phyloP scores from a whole-genome alignment of 352 stramenopile genomes.

The Phytophthora brassicae region DNA sequence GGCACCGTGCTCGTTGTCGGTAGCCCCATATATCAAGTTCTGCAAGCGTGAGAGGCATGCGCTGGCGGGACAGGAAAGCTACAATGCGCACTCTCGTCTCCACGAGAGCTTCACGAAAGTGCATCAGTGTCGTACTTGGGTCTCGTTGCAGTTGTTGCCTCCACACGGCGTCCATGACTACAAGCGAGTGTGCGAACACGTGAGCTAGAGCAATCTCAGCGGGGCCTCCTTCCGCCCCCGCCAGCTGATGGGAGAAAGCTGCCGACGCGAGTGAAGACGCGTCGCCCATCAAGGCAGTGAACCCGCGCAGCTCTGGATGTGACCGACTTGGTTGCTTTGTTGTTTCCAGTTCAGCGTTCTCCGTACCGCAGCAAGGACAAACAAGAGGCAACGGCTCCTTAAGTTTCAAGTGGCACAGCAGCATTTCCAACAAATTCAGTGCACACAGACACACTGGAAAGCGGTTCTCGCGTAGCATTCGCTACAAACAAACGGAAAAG shows the following conservation, averaged over 20 bases:
- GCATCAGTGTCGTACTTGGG: slow-evolving; percentile 56
- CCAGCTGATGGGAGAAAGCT: slow-evolving; percentile 42
- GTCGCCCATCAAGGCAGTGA: slow-evolving; percentile 47
- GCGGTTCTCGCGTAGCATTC: slow-evolving; percentile 69
- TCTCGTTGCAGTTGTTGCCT: slow-evolving; percentile 50
- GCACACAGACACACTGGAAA: slow-evolving; percentile 67
- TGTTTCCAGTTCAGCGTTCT: slow-evolving; percentile 61
- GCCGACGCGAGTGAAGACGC: slow-evolving; percentile 39
- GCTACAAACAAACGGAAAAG: slow-evolving; percentile 29
- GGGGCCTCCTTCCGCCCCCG: slow-evolving; percentile 37
- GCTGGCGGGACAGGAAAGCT: slow-evolving; percentile 48
- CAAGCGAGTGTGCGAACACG: slow-evolving; percentile 61
- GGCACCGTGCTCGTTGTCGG: slow-evolving; percentile 31
- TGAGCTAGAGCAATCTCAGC: slow-evolving; percentile 58
- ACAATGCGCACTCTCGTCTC: slow-evolving; percentile 52
- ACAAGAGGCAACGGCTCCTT: slow-evolving; percentile 63
- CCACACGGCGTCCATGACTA: slow-evolving; percentile 64
- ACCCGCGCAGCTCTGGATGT: slow-evolving; percentile 59
- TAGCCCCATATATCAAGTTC: slow-evolving; percentile 58
- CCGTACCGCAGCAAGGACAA: slow-evolving; percentile 71
- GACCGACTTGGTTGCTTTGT: slow-evolving; percentile 51
- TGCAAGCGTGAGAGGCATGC: slow-evolving; percentile 45
- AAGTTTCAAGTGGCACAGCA: slow-evolving; percentile 69
- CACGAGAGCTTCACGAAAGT: slow-evolving; percentile 60
- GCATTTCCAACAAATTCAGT: slow-evolving; percentile 68